Evolutionary conservation across 2,329 filamentous ascomycete genomes (phyloP).

Genomic region (Bisporella sp.): DNA sequence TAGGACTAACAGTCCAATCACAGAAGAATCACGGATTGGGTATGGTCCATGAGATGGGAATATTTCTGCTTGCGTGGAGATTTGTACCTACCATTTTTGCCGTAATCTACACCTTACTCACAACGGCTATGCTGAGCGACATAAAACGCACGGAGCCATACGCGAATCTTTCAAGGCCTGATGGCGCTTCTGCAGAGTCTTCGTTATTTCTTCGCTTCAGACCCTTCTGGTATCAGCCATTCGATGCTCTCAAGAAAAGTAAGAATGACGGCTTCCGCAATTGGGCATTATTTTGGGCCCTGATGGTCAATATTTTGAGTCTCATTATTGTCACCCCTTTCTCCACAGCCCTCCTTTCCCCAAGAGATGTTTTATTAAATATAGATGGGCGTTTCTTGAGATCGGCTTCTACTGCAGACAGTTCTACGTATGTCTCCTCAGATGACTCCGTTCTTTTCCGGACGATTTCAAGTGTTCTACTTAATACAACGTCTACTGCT

Average conservation of each 20-base stretch:
- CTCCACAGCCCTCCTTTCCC: constrained; percentile 9
- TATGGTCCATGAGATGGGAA: constrained; percentile 1
- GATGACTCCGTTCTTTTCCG: constrained; percentile 9
- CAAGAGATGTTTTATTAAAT: constrained; percentile 2
- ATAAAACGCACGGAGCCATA: constrained; percentile 10
- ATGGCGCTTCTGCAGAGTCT: constrained; percentile 3
- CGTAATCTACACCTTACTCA: constrained; percentile 9
- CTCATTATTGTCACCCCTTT: constrained; percentile 12
- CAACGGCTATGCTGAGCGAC: constrained; percentile 7
- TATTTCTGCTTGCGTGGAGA: constrained; percentile 11
- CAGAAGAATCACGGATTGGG: constrained; percentile 7
- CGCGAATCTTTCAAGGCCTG: constrained; percentile 8
- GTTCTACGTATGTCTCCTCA: constrained; percentile 2
- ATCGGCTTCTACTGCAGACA: neutral
- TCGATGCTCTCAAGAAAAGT: constrained; percentile 7
- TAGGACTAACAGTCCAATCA: constrained; percentile 6
- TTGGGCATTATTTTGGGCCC: constrained; percentile 10
- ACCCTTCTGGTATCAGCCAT: constrained; percentile 7
- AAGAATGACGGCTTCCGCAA: constrained; percentile 9
- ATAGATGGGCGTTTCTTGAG: constrained; percentile 2
- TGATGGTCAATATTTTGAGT: constrained; percentile 9
- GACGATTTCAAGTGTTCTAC: constrained; percentile 9
- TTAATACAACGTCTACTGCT: constrained; percentile 11
- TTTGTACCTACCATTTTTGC: constrained; percentile 11
- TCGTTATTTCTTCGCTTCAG: constrained; percentile 7